Base-by-base conservation (phyloP, 805 yeast species). In the Ogataea pignaliae region DNA sequence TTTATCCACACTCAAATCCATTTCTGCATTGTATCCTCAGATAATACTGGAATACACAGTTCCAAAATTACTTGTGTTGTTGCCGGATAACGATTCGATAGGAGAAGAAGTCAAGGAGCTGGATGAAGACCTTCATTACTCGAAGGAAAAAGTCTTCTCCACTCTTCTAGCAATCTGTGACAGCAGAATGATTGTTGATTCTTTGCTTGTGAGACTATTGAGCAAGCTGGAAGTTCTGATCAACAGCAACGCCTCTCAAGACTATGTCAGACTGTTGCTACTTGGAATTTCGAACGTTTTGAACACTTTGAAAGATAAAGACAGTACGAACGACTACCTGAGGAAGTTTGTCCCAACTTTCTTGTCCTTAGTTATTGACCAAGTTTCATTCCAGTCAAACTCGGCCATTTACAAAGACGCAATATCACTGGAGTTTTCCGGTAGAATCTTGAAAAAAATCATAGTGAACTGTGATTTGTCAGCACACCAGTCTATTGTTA, bases 41-140 rank as follows among this genome's bases (percentile, higher is more conserved):
- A 54, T 75, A 2, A 72, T 85, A 1, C 59, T 79, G 21, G 79
- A 76, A 21, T 60, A 72, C 16, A 70, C 81, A 1, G 63, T 79
- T 37, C 85, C 83, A 8, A 71, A 67, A 18, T 60, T 82, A 43
- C 54, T 83, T 10, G 59, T 75, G 1, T 57, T 73, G 15, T 63
- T 84, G 18, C 83, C 85, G 3, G 71, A 69, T n/a, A 30, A 38
- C 29, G 56, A 54, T 18, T 16, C 14, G 3, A 28, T 41, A 4
- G 17, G 28, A 12, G 37, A 14, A n/a, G 8, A 31, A 5, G 44
- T 35, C 10, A 37, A 29, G 16, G 28, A 42, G 13, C 40, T 42
- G 3, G 26, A 5, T 7, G 26, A 21, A 21, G 26, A 21, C 26
- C 26, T 5, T 21, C 26, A 21, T 21, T 21, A 21, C 7, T 51